phyloP scores from a whole-genome alignment of 352 stramenopile genomes.

The Globisporangium spinosum region DNA sequence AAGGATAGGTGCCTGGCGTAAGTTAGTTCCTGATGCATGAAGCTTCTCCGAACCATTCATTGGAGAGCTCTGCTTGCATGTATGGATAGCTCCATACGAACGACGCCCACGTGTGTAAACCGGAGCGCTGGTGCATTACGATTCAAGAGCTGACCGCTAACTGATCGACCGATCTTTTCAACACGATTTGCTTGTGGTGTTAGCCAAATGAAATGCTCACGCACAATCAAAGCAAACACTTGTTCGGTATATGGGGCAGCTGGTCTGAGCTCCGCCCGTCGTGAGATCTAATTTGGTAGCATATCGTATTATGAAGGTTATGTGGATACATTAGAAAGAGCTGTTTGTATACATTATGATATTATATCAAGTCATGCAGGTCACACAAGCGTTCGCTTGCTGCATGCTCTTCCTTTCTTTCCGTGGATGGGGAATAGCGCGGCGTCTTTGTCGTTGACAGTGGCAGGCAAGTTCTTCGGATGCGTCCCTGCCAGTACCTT shows the following conservation, averaged over 20 bases:
- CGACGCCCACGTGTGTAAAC: too few relatives aligned
- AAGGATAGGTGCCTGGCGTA: too few relatives aligned
- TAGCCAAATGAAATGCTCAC: too few relatives aligned
- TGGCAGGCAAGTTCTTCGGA: neutral
- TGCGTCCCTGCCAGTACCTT: neutral
- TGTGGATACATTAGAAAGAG: too few relatives aligned
- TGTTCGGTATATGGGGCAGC: neutral
- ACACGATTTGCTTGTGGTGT: neutral
- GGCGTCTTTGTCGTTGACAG: slow-evolving; percentile 11
- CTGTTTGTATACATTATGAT: neutral
- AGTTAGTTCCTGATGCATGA: too few relatives aligned
- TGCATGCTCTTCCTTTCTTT: neutral
- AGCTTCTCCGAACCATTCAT: too few relatives aligned
- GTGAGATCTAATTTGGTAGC: neutral
- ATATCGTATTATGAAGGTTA: neutral
- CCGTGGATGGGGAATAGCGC: neutral
- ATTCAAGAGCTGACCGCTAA: neutral
- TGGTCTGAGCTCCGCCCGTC: neutral
- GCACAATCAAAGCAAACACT: neutral
- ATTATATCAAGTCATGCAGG: neutral
- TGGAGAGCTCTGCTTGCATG: too few relatives aligned
- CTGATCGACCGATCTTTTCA: neutral
- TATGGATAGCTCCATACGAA: too few relatives aligned
- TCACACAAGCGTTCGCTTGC: neutral
- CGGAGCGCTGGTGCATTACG: neutral